Conservation (phyloP, 345 rosid genomes). For the Linum tenue region DNA sequence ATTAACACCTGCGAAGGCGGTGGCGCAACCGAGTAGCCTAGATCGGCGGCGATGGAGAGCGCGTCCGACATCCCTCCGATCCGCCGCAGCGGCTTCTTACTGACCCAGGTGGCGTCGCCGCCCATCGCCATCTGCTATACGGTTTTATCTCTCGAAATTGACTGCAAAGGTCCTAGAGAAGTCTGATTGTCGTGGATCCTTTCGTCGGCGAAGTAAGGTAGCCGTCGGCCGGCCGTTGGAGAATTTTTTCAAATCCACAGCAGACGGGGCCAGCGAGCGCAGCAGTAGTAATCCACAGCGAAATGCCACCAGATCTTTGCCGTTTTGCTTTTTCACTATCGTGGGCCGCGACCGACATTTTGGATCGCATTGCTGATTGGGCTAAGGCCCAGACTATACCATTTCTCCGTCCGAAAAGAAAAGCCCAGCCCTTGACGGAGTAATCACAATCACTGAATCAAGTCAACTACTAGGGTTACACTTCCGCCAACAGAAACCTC, state of each 20-base stretch:
- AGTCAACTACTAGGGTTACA: not conserved
- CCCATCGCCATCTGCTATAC: conserved; percentile 56
- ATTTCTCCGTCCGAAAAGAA: no score
- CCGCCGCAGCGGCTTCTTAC: conserved; percentile 81
- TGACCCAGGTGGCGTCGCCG: conserved; percentile 84
- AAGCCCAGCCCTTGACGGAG: not conserved
- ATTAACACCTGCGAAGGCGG: conserved; percentile 65
- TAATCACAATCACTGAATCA: not conserved
- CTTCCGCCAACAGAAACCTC: not conserved
- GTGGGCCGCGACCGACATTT: no score
- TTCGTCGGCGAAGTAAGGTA: not conserved
- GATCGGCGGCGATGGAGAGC: conserved; percentile 94
- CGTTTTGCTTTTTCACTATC: no score
- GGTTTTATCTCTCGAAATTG: not conserved
- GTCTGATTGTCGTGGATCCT: not conserved
- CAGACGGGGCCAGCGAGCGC: not conserved
- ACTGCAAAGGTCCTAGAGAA: not conserved
- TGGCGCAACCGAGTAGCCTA: conserved; percentile 71
- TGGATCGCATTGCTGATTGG: no score
- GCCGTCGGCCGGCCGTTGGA: not conserved
- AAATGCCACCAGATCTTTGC: no score
- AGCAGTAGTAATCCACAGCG: no score
- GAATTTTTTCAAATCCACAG: not conserved
- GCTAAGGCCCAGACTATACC: no score
- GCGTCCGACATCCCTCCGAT: conserved; percentile 98